Conservation (phyloP, 176 grass and related monocot genomes). For the Paspalum vaginatum region DNA sequence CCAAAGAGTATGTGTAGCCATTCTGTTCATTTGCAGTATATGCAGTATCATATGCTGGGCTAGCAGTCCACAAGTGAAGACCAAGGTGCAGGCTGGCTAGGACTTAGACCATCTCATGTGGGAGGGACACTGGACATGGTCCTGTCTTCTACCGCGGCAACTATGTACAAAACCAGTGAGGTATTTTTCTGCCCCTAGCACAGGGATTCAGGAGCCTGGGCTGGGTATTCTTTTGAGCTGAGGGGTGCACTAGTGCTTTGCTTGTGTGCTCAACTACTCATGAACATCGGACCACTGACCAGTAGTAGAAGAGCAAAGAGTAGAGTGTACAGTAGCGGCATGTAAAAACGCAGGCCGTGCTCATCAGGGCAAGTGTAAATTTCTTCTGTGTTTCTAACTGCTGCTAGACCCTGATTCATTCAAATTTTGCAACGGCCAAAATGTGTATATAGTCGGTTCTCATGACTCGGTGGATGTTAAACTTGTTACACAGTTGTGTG, state of each 20-base stretch:
- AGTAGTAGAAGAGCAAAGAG: neutral
- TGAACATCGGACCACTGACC: neutral
- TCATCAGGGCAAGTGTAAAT: slow-evolving; percentile 3
- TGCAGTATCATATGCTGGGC: slow-evolving; percentile 28
- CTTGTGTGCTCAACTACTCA: neutral
- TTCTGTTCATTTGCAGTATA: neutral
- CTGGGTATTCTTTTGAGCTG: slow-evolving; percentile 39
- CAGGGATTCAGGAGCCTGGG: slow-evolving; percentile 12
- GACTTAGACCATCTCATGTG: slow-evolving; percentile 37
- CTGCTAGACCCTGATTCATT: slow-evolving; percentile 4
- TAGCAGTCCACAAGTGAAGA: slow-evolving; percentile 4
- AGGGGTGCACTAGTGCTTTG: neutral
- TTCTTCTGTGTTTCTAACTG: slow-evolving; percentile 7
- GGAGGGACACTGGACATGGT: slow-evolving; percentile 5
- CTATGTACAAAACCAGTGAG: neutral
- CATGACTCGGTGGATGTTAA: neutral
- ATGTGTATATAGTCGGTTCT: slow-evolving; percentile 29
- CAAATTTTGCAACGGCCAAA: neutral
- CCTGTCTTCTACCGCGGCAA: neutral
- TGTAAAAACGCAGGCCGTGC: slow-evolving; percentile 15
- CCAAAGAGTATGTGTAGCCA: slow-evolving; percentile 53
- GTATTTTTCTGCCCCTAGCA: neutral
- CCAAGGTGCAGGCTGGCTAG: slow-evolving; percentile 32
- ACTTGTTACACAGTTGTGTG: no score
- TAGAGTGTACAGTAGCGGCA: slow-evolving; percentile 13